Base-by-base conservation (phyloP, 1,139 yeast species). In the Geotrichum australiense region DNA sequence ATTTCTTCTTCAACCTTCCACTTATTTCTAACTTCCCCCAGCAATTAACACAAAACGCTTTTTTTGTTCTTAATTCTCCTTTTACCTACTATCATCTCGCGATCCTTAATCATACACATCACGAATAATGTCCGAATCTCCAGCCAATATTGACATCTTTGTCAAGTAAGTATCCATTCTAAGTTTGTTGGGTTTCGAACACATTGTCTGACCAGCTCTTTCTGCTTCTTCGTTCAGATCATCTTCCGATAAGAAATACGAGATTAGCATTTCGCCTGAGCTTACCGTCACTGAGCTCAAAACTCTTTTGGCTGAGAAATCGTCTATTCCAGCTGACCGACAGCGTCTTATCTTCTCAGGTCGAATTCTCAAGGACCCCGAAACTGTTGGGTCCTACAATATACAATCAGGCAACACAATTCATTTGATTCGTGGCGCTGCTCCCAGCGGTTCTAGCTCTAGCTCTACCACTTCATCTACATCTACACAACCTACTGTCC, bases 261-360 rank as follows among this genome's bases (percentile, higher is more conserved):
- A 80, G 44, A 70, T 87, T 42, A 58, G 70, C 5, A 71, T 83
- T 30, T 69, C 74, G 20, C 64, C 77, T 0, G 53, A 71, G 7
- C 62, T 70, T 44, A 77, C 89, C 1, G 77, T 89, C 28, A 66
- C 69, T 27, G 84, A 80, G 47, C 70, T 91, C 53, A 91, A 91
- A 63, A 70, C 72, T 37, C 69, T 69, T 53, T 70, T 91, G 43
- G 79, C 80, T 25, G 60, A 65, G 24, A 69, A 69, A 48, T 66
- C 86, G 10, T 78, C 75, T 21, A 71, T 87, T 37, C 80, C 94
- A 4, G 78, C 77, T 1, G 81, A 73, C 18, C 74, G 82, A 50
- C 97, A 89, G 63, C 72, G 97, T 46, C 72, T 91, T 59, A 89
- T 91, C 56, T 91, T 83, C 65, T 84, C 96, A 2, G 98, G 98